Conservation (phyloP, 2,329 filamentous ascomycete genomes). For the Epichloe brachyelytri region DNA sequence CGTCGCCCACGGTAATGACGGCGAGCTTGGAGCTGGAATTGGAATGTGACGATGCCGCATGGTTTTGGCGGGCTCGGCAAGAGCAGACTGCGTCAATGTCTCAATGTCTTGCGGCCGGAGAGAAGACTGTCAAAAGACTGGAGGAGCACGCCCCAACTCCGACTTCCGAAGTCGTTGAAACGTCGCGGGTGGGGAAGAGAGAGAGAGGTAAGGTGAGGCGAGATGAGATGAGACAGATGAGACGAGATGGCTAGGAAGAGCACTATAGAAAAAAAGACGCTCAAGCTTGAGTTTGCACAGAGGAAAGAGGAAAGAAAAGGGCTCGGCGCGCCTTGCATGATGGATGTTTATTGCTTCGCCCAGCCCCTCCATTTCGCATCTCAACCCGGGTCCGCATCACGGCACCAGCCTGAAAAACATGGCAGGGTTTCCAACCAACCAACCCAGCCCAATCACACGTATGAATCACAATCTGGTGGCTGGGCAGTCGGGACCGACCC, state of each 20-base stretch:
- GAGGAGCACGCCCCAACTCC: neutral
- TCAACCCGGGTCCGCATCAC: neutral
- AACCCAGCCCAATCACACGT: no score
- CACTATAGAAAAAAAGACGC: neutral
- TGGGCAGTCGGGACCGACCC: no score
- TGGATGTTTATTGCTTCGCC: conserved; percentile 4
- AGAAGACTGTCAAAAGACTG: neutral
- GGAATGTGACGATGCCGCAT: conserved; percentile 1
- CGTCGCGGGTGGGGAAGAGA: no score
- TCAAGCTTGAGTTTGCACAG: neutral
- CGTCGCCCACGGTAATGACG: conserved; percentile 4
- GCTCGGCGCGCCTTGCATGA: neutral
- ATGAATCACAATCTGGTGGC: no score
- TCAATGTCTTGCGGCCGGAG: neutral
- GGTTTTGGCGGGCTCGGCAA: neutral
- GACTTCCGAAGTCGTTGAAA: neutral
- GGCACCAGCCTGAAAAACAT: no score
- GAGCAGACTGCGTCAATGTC: neutral
- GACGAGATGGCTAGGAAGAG: neutral
- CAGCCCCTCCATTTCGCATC: conserved; percentile 15
- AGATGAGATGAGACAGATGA: neutral
- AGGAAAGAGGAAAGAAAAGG: neutral
- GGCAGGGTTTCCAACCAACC: no score
- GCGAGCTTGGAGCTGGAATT: neutral
- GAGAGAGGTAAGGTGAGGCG: neutral